These are phyloP conservation scores for Cryomyces antarcticus DNA, from an alignment of 495 filamentous ascomycete genomes.

Conservation along the genomic window DNA sequence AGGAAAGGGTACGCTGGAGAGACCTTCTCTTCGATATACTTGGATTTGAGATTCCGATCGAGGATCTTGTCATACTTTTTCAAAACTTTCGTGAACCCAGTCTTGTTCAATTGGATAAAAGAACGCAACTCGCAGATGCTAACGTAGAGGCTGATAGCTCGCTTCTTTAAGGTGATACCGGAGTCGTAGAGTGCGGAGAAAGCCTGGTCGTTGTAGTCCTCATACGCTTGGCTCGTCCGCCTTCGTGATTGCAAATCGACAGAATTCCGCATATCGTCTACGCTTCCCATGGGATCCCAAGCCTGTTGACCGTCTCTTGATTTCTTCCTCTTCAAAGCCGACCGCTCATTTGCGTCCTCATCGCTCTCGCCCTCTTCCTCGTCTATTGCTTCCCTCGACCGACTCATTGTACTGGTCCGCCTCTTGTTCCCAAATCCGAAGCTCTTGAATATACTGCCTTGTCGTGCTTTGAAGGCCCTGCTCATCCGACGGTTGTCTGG, in stretches of 20 bases:
- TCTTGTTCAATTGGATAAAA: conserved; percentile 88
- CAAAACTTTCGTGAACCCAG: conserved; percentile 82
- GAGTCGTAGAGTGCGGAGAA: conserved; percentile 52
- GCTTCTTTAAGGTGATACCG: conserved; percentile 77
- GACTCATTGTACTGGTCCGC: conserved; percentile 21
- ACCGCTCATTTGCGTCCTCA: conserved; percentile 51
- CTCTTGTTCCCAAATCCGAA: conserved; percentile 21
- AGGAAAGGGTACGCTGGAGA: conserved; percentile 57
- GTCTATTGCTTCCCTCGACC: conserved; percentile 22
- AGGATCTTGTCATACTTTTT: conserved; percentile 99
- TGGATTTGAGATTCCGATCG: conserved; percentile 50
- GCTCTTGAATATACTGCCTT: conserved; percentile 25
- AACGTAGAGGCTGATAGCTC: conserved; percentile 70
- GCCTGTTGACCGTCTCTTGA: conserved; percentile 10
- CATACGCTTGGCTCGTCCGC: conserved; percentile 34
- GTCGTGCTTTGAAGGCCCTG: conserved; percentile 22
- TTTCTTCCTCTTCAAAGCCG: conserved; percentile 26
- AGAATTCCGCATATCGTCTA: conserved; percentile 31
- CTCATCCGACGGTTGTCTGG: conserved; percentile 25
- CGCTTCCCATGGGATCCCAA: conserved; percentile 5
- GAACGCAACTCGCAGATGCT: conserved; percentile 90
- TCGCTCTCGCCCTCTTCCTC: conserved; percentile 33
- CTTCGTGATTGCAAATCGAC: conserved; percentile 31
- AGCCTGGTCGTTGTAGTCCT: conserved; percentile 58
- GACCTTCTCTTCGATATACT: conserved; percentile 57